Evolutionary conservation across 805 yeast species (phyloP), one percentile per base, ranked within the genome.

Genomic region (Wickerhamomyces chambardii): DNA sequence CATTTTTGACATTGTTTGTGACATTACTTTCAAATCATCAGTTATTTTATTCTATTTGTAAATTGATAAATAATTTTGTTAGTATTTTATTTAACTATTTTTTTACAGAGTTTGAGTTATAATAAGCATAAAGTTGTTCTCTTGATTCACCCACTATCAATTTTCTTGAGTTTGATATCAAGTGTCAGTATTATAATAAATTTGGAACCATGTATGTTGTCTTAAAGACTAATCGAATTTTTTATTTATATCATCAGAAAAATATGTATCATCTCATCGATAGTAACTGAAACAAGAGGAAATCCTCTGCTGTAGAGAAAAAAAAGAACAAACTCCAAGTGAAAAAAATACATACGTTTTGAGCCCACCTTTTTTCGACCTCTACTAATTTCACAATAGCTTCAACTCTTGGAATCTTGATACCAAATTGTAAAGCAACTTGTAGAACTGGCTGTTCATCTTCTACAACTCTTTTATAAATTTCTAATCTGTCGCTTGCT

Each of bases 391-490:
- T 76, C 18, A 84, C 62, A 38, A 90, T 68, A n/a, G 97, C 97
- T 53, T 89, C 95, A 16, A 92, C 68, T 56, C 97, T 75, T 35
- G 87, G 84, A 41, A 87, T 73, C 52, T 85, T 83, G 44, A 90
- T 64, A 4, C 94, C 90, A 51, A 77, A 79, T 50, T 74, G 73
- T 43, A 79, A 73, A 10, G 96, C 89, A 31, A 84, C 77, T 44
- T 77, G 80, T 54, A 84, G 90, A 17, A 78, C 60, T 30, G 81
- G 68, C 33, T 69, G 49, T 30, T 75, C 73, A 22, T 74, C 70
- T 29, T 63, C 66, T 15, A 55, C 62, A 36, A 74, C 63, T 35
- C 76, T 86, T 31, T 67, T 61, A 38, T 73, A 68, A 22, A 92
- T 80, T 30, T 70, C 63, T 19, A 59, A 55, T 54, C 81, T 83